Conservation (phyloP, 257 asterid genomes). For the Nyctanthes arbortristis region DNA sequence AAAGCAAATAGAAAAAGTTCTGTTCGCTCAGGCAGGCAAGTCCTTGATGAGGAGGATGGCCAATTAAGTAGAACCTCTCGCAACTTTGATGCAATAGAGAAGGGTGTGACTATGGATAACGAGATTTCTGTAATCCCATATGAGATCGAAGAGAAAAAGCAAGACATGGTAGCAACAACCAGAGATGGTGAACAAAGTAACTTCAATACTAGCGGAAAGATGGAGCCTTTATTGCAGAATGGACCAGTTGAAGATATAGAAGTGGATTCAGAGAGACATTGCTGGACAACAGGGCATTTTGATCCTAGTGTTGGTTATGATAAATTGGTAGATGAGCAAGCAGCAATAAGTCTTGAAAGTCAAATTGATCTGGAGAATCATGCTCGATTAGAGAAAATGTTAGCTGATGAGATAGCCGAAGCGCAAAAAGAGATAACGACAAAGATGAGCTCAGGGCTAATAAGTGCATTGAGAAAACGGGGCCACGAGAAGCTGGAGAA, state of each 20-base stretch:
- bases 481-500: slow-evolving; percentile 62
- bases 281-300: slow-evolving; percentile 18
- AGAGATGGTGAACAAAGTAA: slow-evolving; percentile 22
- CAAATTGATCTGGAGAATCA: slow-evolving; percentile 86
- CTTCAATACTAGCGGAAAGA: slow-evolving; percentile 15
- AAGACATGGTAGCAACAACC: slow-evolving; percentile 21
- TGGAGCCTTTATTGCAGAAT: slow-evolving; percentile 20
- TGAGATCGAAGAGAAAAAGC: slow-evolving; percentile 19
- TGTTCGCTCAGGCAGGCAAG: slow-evolving; percentile 23
- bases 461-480: slow-evolving; percentile 55
- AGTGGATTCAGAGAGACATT: slow-evolving; percentile 25
- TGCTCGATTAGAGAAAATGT: slow-evolving; percentile 66
- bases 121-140: slow-evolving; percentile 17
- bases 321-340: slow-evolving; percentile 37
- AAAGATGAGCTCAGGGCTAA: slow-evolving; percentile 64
- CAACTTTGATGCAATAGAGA: slow-evolving; percentile 23
- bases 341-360: slow-evolving; percentile 44
- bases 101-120: slow-evolving; percentile 18
- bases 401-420: slow-evolving; percentile 80
- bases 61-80: slow-evolving; percentile 14
- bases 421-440: slow-evolving; percentile 75
- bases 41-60: slow-evolving; percentile 20
- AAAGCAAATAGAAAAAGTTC: slow-evolving; percentile 21
- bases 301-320: slow-evolving; percentile 34
- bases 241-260: slow-evolving; percentile 22